These are phyloP conservation scores for Bremia lactucae DNA, from an alignment of 352 stramenopile species.

Conservation along the genomic window DNA sequence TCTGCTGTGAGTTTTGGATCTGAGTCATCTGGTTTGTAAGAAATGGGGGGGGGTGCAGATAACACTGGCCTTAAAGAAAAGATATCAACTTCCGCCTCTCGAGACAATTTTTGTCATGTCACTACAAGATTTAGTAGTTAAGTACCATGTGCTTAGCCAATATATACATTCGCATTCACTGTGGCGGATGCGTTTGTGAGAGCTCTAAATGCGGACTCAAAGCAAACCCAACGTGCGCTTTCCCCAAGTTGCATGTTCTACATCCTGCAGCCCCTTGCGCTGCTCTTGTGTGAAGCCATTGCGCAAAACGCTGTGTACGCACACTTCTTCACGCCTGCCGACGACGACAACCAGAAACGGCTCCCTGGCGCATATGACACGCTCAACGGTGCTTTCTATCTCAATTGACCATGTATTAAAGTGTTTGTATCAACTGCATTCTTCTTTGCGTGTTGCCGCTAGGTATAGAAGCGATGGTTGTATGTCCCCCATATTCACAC, in stretches of 20 bases:
- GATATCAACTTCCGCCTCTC: no score
- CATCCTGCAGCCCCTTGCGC: constrained; percentile 47
- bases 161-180: no score
- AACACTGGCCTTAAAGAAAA: no score
- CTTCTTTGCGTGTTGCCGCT: constrained; percentile 2
- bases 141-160: no score
- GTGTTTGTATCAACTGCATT: no score
- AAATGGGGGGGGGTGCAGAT: no score
- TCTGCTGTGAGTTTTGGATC: no score
- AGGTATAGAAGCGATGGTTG: constrained; percentile 44
- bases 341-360: constrained; percentile 4
- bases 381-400: constrained; percentile 48
- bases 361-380: constrained; percentile 46
- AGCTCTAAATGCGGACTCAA: constrained; percentile 29
- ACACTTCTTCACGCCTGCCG: constrained; percentile 41
- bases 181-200: constrained; percentile 38
- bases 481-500: constrained; percentile 50
- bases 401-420: no score
- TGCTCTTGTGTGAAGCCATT: constrained; percentile 30
- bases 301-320: no score
- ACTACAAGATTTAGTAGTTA: no score
- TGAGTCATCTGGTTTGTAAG: no score
- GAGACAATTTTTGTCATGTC: no score
- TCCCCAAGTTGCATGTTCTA: constrained; percentile 45
- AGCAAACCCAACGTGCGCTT: constrained; percentile 41